Evolutionary conservation across 2,329 filamentous ascomycete species (phyloP).

Genomic region (Lasiodiplodia citricola): DNA sequence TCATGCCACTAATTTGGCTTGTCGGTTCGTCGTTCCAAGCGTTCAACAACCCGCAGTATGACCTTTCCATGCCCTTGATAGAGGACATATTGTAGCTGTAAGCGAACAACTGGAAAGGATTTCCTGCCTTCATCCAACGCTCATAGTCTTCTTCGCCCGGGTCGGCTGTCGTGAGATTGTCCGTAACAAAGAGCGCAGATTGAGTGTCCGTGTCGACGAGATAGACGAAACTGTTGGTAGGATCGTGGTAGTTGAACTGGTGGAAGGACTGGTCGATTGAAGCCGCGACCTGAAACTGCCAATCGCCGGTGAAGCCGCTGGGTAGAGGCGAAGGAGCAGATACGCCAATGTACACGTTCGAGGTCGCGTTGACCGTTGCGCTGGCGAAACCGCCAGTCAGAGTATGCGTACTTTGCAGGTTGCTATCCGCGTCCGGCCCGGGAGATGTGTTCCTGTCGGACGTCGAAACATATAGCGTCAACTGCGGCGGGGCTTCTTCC

Average conservation of each 20-base stretch:
- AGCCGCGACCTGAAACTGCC: conserved; percentile 80
- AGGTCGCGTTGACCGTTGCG: conserved; percentile 64
- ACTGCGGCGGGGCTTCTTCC: conserved; percentile 62
- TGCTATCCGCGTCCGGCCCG: conserved; percentile 61
- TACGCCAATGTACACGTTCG: conserved; percentile 77
- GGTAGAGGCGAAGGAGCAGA: conserved; percentile 68
- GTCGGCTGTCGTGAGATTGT: conserved; percentile 66
- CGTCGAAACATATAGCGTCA: conserved; percentile 78
- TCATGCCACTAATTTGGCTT: conserved; percentile 65
- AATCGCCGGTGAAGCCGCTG: conserved; percentile 64
- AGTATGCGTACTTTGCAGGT: conserved; percentile 52
- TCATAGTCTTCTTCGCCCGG: conserved; percentile 55
- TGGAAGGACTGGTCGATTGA: conserved; percentile 83
- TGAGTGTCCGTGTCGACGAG: conserved; percentile 85
- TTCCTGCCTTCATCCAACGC: conserved; percentile 62
- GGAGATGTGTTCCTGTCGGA: conserved; percentile 68
- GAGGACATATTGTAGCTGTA: conserved; percentile 64
- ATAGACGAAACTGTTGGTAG: conserved; percentile 61
- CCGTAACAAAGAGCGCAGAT: conserved; percentile 79
- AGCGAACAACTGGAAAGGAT: conserved; percentile 78
- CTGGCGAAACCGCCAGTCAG: conserved; percentile 75
- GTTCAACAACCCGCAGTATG: conserved; percentile 81
- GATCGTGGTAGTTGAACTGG: conserved; percentile 60
- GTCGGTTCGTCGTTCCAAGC: conserved; percentile 61
- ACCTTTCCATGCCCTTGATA: conserved; percentile 74